These are phyloP conservation scores for Stachybotrys echinatus DNA, from an alignment of 2,329 filamentous ascomycete species.

Conservation along the genomic window DNA sequence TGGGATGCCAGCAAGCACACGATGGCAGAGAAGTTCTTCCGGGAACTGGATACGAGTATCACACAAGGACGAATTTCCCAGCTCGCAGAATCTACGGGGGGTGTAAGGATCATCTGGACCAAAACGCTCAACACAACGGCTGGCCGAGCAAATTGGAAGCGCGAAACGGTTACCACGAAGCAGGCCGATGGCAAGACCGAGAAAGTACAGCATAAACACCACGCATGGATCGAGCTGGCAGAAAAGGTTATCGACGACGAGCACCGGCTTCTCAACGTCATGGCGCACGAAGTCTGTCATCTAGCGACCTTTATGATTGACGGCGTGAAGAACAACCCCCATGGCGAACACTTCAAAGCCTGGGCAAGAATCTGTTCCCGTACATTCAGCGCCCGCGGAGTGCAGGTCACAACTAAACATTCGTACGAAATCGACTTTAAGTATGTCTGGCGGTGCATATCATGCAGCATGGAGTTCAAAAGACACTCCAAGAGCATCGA, in stretches of 20 bases:
- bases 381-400: conserved; percentile 55
- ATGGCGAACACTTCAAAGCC: conserved; percentile 77
- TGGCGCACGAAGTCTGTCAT: conserved; percentile 98
- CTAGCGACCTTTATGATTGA: conserved; percentile 86
- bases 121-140: conserved; percentile 78
- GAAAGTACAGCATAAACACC: conserved; percentile 34
- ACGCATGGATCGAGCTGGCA: conserved; percentile 82
- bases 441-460: conserved; percentile 76
- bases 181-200: conserved; percentile 7
- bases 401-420: conserved; percentile 86
- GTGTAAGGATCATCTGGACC: conserved; percentile 67
- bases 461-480: conserved; percentile 69
- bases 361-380: conserved; percentile 57
- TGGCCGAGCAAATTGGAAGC: conserved; percentile 68
- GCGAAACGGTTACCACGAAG: conserved; percentile 43
- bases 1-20: conserved; percentile 60
- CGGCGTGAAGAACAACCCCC: conserved; percentile 68
- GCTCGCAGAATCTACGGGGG: conserved; percentile 60
- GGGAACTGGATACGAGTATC: conserved; percentile 62
- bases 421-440: conserved; percentile 87
- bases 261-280: conserved; percentile 74
- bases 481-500: conserved; percentile 85
- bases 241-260: conserved; percentile 81
- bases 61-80: conserved; percentile 53
- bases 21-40: conserved; percentile 59